phyloP scores from a whole-genome alignment of 2,329 filamentous ascomycete genomes.

The Xylariaceae sp. region DNA sequence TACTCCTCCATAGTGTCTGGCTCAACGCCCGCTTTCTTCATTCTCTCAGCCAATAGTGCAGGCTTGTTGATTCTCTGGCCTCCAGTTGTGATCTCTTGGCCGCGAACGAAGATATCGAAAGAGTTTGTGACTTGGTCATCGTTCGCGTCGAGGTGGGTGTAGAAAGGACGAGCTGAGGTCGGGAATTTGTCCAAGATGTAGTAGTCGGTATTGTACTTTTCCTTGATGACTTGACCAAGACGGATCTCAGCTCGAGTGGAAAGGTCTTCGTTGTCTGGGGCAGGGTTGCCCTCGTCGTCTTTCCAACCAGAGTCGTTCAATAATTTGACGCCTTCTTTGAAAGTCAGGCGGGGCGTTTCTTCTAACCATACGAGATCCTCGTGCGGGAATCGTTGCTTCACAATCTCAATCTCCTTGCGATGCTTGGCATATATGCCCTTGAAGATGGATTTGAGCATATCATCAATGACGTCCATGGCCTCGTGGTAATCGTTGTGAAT shows the following conservation, averaged over 20 bases:
- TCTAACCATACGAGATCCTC: constrained; percentile 85
- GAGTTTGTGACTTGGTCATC: constrained; percentile 67
- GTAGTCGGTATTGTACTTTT: constrained; percentile 85
- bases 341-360: constrained; percentile 76
- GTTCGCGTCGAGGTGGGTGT: constrained; percentile 74
- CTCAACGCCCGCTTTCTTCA: constrained; percentile 70
- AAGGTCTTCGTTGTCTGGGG: constrained; percentile 73
- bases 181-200: constrained; percentile 96
- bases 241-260: constrained; percentile 83
- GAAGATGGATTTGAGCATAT: constrained; percentile 76
- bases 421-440: constrained; percentile 65
- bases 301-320: constrained; percentile 73
- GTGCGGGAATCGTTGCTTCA: constrained; percentile 82
- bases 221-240: constrained; percentile 76
- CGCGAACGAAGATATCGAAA: constrained; percentile 91
- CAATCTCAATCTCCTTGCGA: constrained; percentile 66
- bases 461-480: constrained; percentile 73
- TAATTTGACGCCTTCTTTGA: constrained; percentile 74
- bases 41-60: constrained; percentile 67
- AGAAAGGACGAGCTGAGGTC: constrained; percentile 77
- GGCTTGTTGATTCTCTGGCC: constrained; percentile 90
- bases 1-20: constrained; percentile 88
- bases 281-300: constrained; percentile 69
- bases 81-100: constrained; percentile 88
- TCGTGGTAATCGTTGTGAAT: constrained; percentile 89